Percentiles rank a stretch among this genome's conserved stretches.
Evolutionary conservation across 495 filamentous ascomycete species (phyloP).

Genomic region (Penicilliopsis zonata): DNA sequence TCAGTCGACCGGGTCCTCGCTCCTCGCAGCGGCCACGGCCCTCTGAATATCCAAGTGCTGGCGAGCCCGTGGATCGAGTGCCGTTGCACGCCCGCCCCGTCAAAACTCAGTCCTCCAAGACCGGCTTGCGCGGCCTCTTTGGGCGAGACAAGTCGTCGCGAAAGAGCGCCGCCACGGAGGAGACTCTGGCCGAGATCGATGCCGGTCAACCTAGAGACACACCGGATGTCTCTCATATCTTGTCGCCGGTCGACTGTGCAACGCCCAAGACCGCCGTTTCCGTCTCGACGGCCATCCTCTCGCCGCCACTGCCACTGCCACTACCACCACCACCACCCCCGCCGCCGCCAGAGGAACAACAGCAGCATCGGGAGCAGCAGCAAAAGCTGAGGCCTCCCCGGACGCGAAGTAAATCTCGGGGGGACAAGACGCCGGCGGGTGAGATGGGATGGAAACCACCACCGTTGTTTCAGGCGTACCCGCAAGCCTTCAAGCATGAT

Average conservation of each 20-base stretch:
- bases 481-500: constrained; percentile 59
- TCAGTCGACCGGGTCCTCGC: constrained; percentile 20
- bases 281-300: constrained; percentile 14
- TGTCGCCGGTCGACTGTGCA: no score
- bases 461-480: constrained; percentile 82
- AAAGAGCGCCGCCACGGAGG: no score
- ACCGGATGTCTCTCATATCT: no score
- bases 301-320: constrained; percentile 17
- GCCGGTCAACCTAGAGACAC: no score
- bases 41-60: constrained; percentile 19
- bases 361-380: not conserved
- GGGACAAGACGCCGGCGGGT: constrained; percentile 9
- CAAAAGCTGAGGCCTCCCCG: constrained; percentile 4
- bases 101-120: constrained; percentile 28
- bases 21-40: constrained; percentile 28
- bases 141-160: constrained; percentile 21
- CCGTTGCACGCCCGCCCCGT: constrained; percentile 20
- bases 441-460: constrained; percentile 58
- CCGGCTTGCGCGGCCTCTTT: constrained; percentile 27
- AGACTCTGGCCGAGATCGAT: no score
- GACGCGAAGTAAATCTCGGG: constrained; percentile 10
- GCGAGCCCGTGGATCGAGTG: constrained; percentile 17
- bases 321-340: no score
- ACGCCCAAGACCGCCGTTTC: constrained; percentile 19
- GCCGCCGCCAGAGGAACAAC: no score